Evolutionary conservation across 768 basidiomycete genomes (phyloP).

Genomic region (Chiua virens): DNA sequence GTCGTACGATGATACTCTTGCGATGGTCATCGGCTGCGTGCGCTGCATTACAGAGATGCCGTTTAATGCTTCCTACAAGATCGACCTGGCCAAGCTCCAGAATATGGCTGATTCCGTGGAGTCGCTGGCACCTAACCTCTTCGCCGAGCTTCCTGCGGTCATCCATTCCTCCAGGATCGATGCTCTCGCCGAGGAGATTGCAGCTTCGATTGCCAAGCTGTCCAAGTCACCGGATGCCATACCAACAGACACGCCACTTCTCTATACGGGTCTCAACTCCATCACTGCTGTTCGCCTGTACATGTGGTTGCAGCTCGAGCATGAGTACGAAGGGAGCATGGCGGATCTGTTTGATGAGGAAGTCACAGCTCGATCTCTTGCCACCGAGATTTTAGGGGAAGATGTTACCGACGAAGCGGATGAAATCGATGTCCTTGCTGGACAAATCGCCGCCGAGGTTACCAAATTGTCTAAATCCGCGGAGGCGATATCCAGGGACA

Average conservation of each 20-base stretch:
- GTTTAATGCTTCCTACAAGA: constrained; percentile 33
- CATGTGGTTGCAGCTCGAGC: constrained; percentile 35
- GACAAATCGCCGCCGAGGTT: constrained; percentile 34
- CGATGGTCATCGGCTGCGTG: constrained; percentile 24
- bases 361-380: constrained; percentile 27
- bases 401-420: constrained; percentile 1
- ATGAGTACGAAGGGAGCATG: constrained; percentile 32
- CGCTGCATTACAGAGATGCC: constrained; percentile 28
- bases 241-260: constrained; percentile 31
- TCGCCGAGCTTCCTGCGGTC: constrained; percentile 6
- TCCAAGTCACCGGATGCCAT: constrained; percentile 28
- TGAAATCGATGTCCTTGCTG: constrained; percentile 17
- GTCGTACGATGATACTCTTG: constrained; percentile 18
- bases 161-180: constrained; percentile 13
- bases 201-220: constrained; percentile 32
- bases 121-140: constrained; percentile 14
- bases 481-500: constrained; percentile 31
- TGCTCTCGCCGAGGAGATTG: constrained; percentile 32
- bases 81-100: constrained; percentile 29
- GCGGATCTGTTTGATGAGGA: constrained; percentile 32
- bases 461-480: constrained; percentile 29
- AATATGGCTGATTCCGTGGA: constrained; percentile 19
- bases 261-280: constrained; percentile 34
- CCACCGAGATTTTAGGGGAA: constrained; percentile 28
- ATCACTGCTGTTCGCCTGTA: constrained; percentile 30